Percentiles rank a stretch among this genome's conserved stretches.
phyloP scores from a whole-genome alignment of 495 filamentous ascomycete species.

The Parathielavia appendiculata region DNA sequence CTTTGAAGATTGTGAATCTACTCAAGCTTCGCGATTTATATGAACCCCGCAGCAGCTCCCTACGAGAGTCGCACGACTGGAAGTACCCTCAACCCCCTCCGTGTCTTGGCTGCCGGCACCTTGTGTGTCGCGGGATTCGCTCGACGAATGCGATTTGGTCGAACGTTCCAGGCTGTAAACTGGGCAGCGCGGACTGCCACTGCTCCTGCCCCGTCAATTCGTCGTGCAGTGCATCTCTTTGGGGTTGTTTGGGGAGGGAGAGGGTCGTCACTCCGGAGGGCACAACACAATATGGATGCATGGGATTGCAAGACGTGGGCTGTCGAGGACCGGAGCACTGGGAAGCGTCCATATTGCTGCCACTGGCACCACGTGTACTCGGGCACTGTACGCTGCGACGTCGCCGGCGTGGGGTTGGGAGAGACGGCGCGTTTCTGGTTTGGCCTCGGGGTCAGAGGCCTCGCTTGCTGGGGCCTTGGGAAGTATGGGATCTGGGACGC shows the following conservation, averaged over 20 bases:
- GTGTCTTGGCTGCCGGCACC: constrained; percentile 11
- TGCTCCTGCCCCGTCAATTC: background rate
- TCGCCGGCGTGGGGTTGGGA: constrained; percentile 26
- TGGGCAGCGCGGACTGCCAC: constrained; percentile 4
- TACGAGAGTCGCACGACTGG: background rate
- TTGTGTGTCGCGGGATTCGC: constrained; percentile 6
- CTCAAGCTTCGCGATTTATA: background rate
- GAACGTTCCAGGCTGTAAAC: background rate
- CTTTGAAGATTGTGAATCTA: background rate
- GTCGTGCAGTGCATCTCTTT: background rate
- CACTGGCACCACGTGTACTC: constrained; percentile 40
- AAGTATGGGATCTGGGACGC: constrained; percentile 9
- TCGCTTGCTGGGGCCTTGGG: background rate
- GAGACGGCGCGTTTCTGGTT: constrained; percentile 11
- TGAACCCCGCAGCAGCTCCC: background rate
- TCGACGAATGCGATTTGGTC: constrained; percentile 9
- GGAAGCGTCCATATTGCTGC: constrained; percentile 18
- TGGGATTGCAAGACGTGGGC: constrained; percentile 19
- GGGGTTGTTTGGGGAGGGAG: background rate
- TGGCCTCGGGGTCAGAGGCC: constrained; percentile 6
- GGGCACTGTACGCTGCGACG: constrained; percentile 23
- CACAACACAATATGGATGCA: constrained; percentile 11
- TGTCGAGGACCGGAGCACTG: constrained; percentile 17
- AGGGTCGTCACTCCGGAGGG: background rate
- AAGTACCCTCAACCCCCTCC: background rate